Base-by-base conservation (phyloP, 495 filamentous ascomycete species). In the Penicillium daleae region DNA sequence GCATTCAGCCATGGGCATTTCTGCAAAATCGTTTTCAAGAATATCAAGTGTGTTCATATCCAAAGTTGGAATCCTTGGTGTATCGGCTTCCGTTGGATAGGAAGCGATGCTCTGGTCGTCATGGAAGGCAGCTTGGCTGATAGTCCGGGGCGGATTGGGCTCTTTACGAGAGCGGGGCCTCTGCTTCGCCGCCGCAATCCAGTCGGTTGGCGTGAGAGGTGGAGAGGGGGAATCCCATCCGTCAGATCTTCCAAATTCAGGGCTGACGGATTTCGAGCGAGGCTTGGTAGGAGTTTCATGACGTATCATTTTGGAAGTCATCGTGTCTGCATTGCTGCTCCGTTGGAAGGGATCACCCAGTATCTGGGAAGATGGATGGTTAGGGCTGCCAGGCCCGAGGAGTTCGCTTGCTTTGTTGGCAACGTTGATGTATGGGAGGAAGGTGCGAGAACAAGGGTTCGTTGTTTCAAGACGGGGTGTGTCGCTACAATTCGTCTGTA, bases 171-270 rank as follows among this genome's bases (percentile, higher is more conserved):
- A 63, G 15, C 65, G 69, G 26, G 66, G 66, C 8, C 57, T 63
- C 35, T 71, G 59, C 59, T 70, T 71, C 26, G 76, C 76, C 19
- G 79, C 79, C 31, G 78, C 79, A 53, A 81, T 49, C 79, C 79
- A 81, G 32, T 81, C 79, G 44, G 77, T 74, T 9, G 79, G 73
- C 3, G 76, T 78, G 9, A 80, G 59, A 6, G 75, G 75, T 4
- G 72, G 71, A 4, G 74, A 71, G 21, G 69, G 67, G 1, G 61
- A 60, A 19, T 60, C 19, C 21, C 54, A 56, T 62, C 46, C 39
- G 49, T 42, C 1, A 49, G 48, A 9, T 49, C 37, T 5, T 57
- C 22, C 26, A 17, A 31, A 13, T 4, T 61, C 55, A 7, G 63
- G 56, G 4, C 56, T 55, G 32, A 57, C 53, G 27, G 60, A 61